Evolutionary conservation across 2,329 filamentous ascomycete species (phyloP).

Genomic region (Aspergillus ibericus): DNA sequence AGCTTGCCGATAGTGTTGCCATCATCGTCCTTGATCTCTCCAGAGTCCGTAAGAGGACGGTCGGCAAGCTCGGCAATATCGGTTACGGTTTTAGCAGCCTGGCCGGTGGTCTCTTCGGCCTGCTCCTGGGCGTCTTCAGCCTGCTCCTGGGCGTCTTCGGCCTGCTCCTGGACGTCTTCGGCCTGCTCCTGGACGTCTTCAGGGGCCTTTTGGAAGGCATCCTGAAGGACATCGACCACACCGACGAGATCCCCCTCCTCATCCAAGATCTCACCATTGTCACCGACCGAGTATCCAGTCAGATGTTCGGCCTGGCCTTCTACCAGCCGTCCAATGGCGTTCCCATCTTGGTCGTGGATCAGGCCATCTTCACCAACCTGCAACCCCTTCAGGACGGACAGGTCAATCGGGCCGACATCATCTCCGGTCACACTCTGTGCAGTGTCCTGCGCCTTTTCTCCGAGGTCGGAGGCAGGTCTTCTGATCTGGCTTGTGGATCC

Average conservation of each 20-base stretch:
- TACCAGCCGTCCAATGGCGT: slow-evolving; percentile 37
- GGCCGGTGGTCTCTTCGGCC: not conserved
- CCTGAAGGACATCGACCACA: slow-evolving; percentile 33
- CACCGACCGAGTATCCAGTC: slow-evolving; percentile 41
- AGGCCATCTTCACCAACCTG: slow-evolving; percentile 39
- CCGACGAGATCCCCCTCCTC: slow-evolving; percentile 39
- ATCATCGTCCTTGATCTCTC: slow-evolving; percentile 14
- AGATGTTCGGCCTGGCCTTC: slow-evolving; percentile 44
- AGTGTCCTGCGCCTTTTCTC: slow-evolving; percentile 20
- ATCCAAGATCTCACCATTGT: slow-evolving; percentile 36
- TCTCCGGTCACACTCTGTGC: slow-evolving; percentile 6
- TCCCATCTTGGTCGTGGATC: slow-evolving; percentile 38
- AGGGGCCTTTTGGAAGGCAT: slow-evolving; percentile 17
- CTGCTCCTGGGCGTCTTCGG: too few species aligned
- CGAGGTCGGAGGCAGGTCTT: slow-evolving; percentile 6
- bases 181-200: not conserved
- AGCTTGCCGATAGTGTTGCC: slow-evolving; percentile 30
- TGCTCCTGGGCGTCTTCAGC: too few species aligned
- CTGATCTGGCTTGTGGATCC: slow-evolving; percentile 27
- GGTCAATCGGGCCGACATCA: slow-evolving; percentile 21
- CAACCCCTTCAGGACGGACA: slow-evolving; percentile 44
- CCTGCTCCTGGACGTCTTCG: not conserved
- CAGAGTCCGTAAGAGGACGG: not conserved
- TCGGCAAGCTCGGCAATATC: not conserved
- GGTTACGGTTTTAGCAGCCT: not conserved